Evolutionary conservation across 495 filamentous ascomycete genomes (phyloP), one percentile per base, ranked within the genome.

Genomic region (Cudoniella acicularis): DNA sequence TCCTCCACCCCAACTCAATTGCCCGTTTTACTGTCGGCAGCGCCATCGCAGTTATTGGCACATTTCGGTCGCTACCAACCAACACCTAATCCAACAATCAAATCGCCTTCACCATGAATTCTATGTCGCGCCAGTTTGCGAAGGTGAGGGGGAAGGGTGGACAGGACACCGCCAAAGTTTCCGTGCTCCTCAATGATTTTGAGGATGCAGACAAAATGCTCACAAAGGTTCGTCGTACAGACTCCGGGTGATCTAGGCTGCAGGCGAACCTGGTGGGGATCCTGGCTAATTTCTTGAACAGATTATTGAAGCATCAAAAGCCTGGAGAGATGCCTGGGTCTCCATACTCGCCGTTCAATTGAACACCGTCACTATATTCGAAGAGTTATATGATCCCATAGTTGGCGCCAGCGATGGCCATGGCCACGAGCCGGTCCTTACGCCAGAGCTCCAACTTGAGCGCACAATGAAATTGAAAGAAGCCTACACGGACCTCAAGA

Each of bases 251-350:
- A 13, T 36, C 30, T 36, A 27, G 11, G 13, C n/a, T 54, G 23
- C 10, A 13, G 26, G 25, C 22, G 6, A 41, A 21, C 40, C 17
- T 23, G 21, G 4, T 10, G 11, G 23, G 9, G 3, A 10, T 24
- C 3, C 26, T 49, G 41, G 9, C 17, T 49, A 55, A 24, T 26
- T 40, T 30, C 26, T 55, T 50, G 30, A 42, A 59, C 61, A 96
- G 92, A 84, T 98, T 61, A 83, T 94, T 59, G 89, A 92, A 56
- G 86, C 87, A 56, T 84, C 86, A 47, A 89, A 85, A 72, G 75
- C 83, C 61, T 97, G 90, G 91, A 85, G 87, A 65, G 90, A 96
- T 69, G 82, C 87, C 3, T 98, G 93, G 93, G 77, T 83, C 10
- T 81, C 84, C 30, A 83, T 96, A 49, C 77, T 91, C 27, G 79